These are phyloP conservation scores for Fusarium beomiforme DNA, from an alignment of 2,329 filamentous ascomycete genomes.

Conservation along the genomic window DNA sequence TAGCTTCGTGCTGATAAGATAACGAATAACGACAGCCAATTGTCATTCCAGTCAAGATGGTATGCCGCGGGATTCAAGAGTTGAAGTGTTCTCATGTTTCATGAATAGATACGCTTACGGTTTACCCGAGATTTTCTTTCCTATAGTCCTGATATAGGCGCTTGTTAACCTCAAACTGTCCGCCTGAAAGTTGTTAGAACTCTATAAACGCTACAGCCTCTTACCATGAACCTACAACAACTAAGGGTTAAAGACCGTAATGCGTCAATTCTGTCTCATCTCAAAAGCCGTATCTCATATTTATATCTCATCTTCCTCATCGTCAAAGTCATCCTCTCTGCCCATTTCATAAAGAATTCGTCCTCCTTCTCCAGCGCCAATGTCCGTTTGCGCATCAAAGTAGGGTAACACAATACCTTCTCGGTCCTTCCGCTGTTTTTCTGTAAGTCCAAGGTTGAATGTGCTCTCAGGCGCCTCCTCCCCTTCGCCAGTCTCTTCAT, in stretches of 20 bases:
- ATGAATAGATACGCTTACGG: background rate
- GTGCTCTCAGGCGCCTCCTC: constrained; percentile 75
- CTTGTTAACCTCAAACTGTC: too few relatives aligned
- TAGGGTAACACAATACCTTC: constrained; percentile 94
- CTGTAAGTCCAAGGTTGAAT: constrained; percentile 87
- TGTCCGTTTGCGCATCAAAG: constrained; percentile 91
- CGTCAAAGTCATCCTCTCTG: constrained; percentile 94
- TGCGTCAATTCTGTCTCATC: background rate
- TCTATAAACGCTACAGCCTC: background rate
- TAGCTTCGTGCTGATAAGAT: constrained; percentile 41
- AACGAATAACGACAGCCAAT: constrained; percentile 35
- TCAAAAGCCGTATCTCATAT: background rate
- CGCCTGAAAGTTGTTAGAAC: background rate
- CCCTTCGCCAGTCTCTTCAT: constrained; percentile 49
- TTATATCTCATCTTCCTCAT: constrained; percentile 92
- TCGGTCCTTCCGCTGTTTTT: constrained; percentile 86
- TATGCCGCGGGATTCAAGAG: background rate
- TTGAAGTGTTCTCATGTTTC: background rate
- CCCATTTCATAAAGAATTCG: constrained; percentile 98
- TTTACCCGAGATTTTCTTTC: too few relatives aligned
- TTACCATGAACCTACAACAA: background rate
- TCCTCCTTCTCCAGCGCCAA: constrained; percentile 83
- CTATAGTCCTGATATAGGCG: too few relatives aligned
- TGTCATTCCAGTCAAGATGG: constrained; percentile 9
- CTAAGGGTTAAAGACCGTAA: background rate